These are phyloP conservation scores for Amylocarpus encephaloides DNA, from an alignment of 2,329 filamentous ascomycete genomes.

Conservation along the genomic window DNA sequence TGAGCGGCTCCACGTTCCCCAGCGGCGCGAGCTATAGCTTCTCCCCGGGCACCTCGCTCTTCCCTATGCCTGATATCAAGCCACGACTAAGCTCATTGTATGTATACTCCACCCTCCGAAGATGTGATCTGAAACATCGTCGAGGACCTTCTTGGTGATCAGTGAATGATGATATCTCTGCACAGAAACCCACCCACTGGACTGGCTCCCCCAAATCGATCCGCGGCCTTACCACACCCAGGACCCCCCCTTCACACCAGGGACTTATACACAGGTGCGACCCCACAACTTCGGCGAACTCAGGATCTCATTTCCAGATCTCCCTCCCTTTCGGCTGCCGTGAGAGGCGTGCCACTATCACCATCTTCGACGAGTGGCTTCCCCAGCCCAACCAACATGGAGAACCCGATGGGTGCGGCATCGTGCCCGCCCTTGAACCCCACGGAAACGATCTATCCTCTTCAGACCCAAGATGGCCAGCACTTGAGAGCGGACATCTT, in stretches of 20 bases:
- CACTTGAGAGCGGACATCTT: slow-evolving; percentile 55
- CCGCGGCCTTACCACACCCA: slow-evolving; percentile 29
- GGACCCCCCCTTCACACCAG: slow-evolving; percentile 27
- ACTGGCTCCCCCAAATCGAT: slow-evolving; percentile 30
- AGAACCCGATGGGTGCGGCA: slow-evolving; percentile 20
- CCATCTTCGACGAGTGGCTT: slow-evolving; percentile 31
- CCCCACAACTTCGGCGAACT: slow-evolving; percentile 26
- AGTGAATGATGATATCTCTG: slow-evolving; percentile 28
- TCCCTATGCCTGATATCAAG: slow-evolving; percentile 32
- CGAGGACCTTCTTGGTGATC: slow-evolving; percentile 12
- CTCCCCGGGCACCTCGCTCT: slow-evolving; percentile 24
- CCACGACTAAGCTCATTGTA: slow-evolving; percentile 30
- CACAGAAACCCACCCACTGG: slow-evolving; percentile 27
- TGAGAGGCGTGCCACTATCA: slow-evolving; percentile 29
- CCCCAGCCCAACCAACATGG: slow-evolving; percentile 31
- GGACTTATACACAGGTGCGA: slow-evolving; percentile 29
- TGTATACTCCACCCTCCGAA: slow-evolving; percentile 15
- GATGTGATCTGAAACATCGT: slow-evolving; percentile 16
- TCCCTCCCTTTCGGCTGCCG: slow-evolving; percentile 25
- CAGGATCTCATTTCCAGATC: slow-evolving; percentile 30
- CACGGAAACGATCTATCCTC: slow-evolving; percentile 38
- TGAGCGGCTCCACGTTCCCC: slow-evolving; percentile 29
- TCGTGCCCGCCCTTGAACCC: slow-evolving; percentile 32
- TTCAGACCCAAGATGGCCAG: slow-evolving; percentile 43
- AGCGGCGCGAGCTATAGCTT: slow-evolving; percentile 27